Evolutionary conservation across 1,284 basidiomycete species (phyloP), one percentile per base, ranked within the genome.

Genomic region (Tylopilus sp.): DNA sequence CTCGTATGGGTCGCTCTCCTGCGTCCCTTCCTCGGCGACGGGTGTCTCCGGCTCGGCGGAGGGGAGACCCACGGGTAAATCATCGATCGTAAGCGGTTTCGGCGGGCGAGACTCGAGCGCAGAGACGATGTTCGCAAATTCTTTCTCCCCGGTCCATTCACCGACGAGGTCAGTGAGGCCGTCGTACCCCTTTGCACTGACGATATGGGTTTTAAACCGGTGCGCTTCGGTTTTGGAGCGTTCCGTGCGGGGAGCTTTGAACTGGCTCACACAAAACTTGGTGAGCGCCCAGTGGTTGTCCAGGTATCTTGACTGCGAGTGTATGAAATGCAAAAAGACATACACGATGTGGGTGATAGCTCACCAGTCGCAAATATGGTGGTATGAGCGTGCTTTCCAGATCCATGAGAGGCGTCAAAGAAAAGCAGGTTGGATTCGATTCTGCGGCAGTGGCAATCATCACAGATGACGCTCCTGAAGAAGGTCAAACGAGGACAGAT

Each of bases 391-490:
- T 84, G 31, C 71, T 72, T 56, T 89, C 81, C 2, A 91, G 75
- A 60, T 92, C 87, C 6, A 74, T 66, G 4, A 90, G 73, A 4
- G 91, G 89, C 1, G 68, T 75, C 0, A 77, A 68, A 2, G 82
- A 80, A 71, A 99, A 99, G 60, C 91, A 88, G 0, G 88, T 86
- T 0, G 94, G 92, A 67, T 99, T 99, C 9, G 85, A 72, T 70
- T 99, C 96, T 7, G 94, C 94, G 0, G 87, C 91, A 12, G 94
- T 86, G 7, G 95, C 96, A 38, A 99, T 88, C 95, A 99, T 99
- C 29, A 92, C 84, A 1, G 91, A 92, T 57, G 88, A 83, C n/a
- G 91, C 92, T 20, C 88, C 90, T 88, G 57, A 51, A 35, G 29
- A 14, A 33, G 2, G 29, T 63, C 33, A 46, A 33, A 52, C 26